Conservation (phyloP, 768 basidiomycete genomes). For the Mycena polygramma region DNA sequence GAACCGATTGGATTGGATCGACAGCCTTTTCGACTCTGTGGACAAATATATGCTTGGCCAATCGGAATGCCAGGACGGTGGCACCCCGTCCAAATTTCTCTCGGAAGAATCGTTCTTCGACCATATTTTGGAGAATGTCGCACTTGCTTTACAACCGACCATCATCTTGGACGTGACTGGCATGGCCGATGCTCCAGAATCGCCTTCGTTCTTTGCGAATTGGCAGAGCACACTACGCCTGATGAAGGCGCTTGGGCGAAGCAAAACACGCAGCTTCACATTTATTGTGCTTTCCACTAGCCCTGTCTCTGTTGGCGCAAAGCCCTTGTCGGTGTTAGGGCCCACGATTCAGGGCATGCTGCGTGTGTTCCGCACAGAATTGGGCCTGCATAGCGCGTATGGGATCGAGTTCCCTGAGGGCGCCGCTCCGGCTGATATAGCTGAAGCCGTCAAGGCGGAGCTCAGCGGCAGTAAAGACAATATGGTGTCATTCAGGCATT, state of each 20-base stretch:
- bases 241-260: constrained; percentile 24
- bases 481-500: constrained; percentile 21
- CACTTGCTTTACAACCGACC: not conserved
- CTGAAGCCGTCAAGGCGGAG: constrained; percentile 3
- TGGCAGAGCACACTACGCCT: constrained; percentile 24
- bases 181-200: constrained; percentile 12
- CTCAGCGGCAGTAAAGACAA: constrained; percentile 3
- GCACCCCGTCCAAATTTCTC: not conserved
- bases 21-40: not conserved
- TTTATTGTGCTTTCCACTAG: constrained; percentile 25
- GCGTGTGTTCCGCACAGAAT: constrained; percentile 46
- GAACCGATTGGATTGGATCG: constrained; percentile 9
- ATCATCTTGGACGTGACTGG: constrained; percentile 16
- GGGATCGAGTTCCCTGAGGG: constrained; percentile 20
- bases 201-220: constrained; percentile 20
- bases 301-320: not conserved
- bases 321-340: constrained; percentile 21
- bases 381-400: constrained; percentile 36
- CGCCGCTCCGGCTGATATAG: not conserved
- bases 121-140: constrained; percentile 3
- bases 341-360: constrained; percentile 46
- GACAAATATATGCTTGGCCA: not conserved
- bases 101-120: not conserved
- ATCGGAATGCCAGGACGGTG: not conserved
- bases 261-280: constrained; percentile 6